These are phyloP conservation scores for Tetracladium marchalianum DNA, from an alignment of 495 filamentous ascomycete genomes.

Conservation along the genomic window DNA sequence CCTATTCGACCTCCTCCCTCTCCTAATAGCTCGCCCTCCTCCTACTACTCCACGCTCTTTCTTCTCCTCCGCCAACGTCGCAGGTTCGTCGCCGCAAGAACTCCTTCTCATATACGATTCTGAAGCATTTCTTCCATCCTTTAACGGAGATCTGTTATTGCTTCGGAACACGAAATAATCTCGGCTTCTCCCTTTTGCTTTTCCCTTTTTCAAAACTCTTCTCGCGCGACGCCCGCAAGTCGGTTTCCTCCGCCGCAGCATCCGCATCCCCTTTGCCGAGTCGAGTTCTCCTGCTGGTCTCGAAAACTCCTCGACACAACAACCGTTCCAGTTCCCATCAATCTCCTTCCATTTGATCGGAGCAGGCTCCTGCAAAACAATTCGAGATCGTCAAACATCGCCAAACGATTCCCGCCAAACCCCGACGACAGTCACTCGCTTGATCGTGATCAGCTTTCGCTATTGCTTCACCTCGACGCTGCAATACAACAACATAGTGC, in stretches of 20 bases:
- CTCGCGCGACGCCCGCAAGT: slow-evolving; percentile 3
- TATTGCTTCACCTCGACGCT: slow-evolving; percentile 4
- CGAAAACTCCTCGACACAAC: slow-evolving; percentile 21
- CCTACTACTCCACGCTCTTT: no score
- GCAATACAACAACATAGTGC: slow-evolving; percentile 6
- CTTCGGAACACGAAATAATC: no score
- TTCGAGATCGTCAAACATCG: slow-evolving; percentile 9
- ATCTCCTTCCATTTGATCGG: slow-evolving; percentile 17
- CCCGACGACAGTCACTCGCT: slow-evolving; percentile 10
- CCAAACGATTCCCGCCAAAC: slow-evolving; percentile 11
- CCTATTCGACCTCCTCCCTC: slow-evolving; percentile 17
- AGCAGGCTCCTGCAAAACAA: slow-evolving; percentile 17
- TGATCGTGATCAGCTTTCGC: slow-evolving; percentile 11
- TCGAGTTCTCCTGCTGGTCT: slow-evolving; percentile 25
- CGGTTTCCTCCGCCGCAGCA: slow-evolving; percentile 8
- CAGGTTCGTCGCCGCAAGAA: slow-evolving; percentile 18
- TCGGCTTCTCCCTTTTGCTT: background rate
- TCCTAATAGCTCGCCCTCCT: slow-evolving; percentile 7
- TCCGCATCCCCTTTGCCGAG: slow-evolving; percentile 6
- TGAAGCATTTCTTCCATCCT: slow-evolving; percentile 1
- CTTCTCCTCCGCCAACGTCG: slow-evolving; percentile 4
- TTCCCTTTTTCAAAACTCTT: background rate
- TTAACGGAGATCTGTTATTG: no score
- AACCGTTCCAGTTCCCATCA: slow-evolving; percentile 13
- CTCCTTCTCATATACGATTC: slow-evolving; percentile 15